These are phyloP conservation scores for Ogataea trehaloabstinens DNA, from an alignment of 805 yeast genomes.

Conservation along the genomic window DNA sequence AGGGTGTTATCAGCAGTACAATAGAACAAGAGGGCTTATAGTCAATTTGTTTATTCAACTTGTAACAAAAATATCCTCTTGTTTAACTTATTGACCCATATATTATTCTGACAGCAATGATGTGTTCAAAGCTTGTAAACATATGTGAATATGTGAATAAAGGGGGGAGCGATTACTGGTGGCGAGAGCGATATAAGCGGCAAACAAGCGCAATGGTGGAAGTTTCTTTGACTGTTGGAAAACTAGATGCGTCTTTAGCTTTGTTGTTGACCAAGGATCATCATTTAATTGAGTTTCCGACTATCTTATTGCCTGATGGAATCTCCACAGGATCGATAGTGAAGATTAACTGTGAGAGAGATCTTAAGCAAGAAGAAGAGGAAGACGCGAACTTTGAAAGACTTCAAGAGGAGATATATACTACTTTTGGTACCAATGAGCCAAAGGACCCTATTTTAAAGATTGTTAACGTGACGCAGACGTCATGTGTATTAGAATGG, in stretches of 20 bases:
- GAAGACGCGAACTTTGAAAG: constrained; percentile 58
- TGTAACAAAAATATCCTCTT: no score
- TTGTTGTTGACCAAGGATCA: constrained; percentile 83
- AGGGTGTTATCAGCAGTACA: no score
- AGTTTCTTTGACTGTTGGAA: constrained; percentile 92
- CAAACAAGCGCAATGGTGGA: constrained; percentile 57
- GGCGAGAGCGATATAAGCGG: no score
- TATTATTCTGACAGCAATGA: constrained; percentile 8
- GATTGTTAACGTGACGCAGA: constrained; percentile 81
- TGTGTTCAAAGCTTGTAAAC: constrained; percentile 13
- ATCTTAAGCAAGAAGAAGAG: constrained; percentile 57
- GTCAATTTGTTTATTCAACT: no score
- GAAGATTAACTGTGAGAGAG: constrained; percentile 79
- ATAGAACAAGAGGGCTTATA: no score
- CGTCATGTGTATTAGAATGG: constrained; percentile 95
- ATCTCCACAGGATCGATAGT: constrained; percentile 92
- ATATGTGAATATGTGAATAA: background rate
- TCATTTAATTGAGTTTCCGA: constrained; percentile 95
- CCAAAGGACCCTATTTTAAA: constrained; percentile 73
- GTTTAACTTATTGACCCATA: no score
- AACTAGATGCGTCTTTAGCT: constrained; percentile 92
- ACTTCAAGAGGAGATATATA: constrained; percentile 71
- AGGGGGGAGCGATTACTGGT: background rate
- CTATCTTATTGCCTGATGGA: constrained; percentile 84
- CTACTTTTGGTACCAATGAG: constrained; percentile 65